phyloP scores from a whole-genome alignment of 306 rosid genomes.

The Mimosa bimucronata region DNA sequence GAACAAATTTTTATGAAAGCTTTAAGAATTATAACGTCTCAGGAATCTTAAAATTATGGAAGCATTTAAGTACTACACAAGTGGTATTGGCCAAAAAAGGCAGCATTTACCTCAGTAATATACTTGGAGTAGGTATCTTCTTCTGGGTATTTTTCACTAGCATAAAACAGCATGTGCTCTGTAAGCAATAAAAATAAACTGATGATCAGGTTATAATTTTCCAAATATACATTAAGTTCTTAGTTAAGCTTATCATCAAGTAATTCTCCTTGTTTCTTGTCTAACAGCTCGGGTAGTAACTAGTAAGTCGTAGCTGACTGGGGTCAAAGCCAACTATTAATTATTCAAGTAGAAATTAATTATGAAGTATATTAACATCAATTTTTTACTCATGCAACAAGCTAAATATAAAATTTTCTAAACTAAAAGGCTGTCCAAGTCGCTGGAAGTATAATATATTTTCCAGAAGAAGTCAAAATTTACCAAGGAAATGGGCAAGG shows the following conservation, averaged over 20 bases:
- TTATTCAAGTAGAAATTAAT: not conserved
- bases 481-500: conserved; percentile 96
- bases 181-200: conserved; percentile 39
- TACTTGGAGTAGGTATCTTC: conserved; percentile 95
- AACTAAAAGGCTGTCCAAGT: no score
- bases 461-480: no score
- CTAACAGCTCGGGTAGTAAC: not conserved
- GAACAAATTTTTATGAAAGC: conserved; percentile 23
- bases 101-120: conserved; percentile 69
- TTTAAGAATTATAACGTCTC: not conserved
- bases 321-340: not conserved
- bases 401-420: no score
- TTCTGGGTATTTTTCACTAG: conserved; percentile 92
- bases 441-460: no score
- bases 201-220: conserved; percentile 23
- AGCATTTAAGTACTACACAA: conserved; percentile 46
- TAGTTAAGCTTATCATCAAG: no score
- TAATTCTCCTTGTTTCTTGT: not conserved
- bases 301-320: not conserved
- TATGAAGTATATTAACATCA: not conserved
- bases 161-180: conserved; percentile 98
- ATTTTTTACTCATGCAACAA: not conserved
- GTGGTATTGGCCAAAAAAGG: not conserved
- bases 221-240: not conserved
- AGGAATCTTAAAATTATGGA: not conserved